Evolutionary conservation across 2,329 filamentous ascomycete genomes (phyloP).

Genomic region (Phyllachora maydis): DNA sequence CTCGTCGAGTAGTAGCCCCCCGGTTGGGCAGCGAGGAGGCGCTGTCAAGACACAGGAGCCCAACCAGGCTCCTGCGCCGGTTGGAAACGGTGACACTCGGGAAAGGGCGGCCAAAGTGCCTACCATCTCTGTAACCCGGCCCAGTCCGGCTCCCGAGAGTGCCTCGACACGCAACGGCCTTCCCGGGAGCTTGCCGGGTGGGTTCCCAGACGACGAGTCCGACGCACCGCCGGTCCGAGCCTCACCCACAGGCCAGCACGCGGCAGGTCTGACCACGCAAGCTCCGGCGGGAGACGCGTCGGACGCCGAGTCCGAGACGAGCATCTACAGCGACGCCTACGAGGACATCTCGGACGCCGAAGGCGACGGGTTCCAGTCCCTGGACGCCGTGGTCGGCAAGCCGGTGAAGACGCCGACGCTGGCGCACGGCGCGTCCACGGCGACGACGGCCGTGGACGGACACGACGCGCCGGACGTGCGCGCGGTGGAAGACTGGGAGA

Average conservation of each 20-base stretch:
- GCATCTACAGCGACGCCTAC: slow-evolving; percentile 53
- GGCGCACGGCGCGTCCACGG: slow-evolving; percentile 1
- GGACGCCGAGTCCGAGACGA: slow-evolving; percentile 6
- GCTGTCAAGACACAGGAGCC: no score
- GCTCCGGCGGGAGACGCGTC: neutral
- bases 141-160: slow-evolving; percentile 15
- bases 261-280: neutral
- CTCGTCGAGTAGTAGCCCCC: no score
- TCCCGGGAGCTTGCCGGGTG: slow-evolving; percentile 43
- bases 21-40: no score
- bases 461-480: slow-evolving; percentile 2
- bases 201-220: slow-evolving; percentile 26
- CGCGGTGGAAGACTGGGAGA: slow-evolving; percentile 38
- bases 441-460: slow-evolving; percentile 2
- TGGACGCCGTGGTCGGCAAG: slow-evolving; percentile 50
- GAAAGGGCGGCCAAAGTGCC: slow-evolving; percentile 18
- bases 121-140: slow-evolving; percentile 20
- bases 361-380: slow-evolving; percentile 46
- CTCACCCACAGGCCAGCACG: neutral
- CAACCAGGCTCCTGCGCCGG: no score
- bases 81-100: no score
- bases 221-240: slow-evolving; percentile 4
- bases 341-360: slow-evolving; percentile 50
- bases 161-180: slow-evolving; percentile 16
- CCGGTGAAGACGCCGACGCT: slow-evolving; percentile 17